Evolutionary conservation across 192 early-diverging fungal genomes (phyloP).

Genomic region (Kickxella alabastrina): DNA sequence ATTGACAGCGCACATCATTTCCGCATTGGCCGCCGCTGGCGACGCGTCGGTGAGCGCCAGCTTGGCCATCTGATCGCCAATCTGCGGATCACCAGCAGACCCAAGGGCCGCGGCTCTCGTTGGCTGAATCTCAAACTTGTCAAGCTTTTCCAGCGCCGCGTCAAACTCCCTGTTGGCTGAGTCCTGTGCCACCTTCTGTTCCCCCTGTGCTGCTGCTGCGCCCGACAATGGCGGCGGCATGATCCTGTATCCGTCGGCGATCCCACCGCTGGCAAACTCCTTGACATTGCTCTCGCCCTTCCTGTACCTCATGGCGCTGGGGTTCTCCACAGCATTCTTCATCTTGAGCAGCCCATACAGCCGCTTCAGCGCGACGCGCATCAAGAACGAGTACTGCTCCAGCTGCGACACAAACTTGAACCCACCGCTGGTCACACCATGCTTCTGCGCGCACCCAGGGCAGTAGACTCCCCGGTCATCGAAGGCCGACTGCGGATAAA

Average conservation of each 20-base stretch:
- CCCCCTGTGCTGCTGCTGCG: neutral
- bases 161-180: slow-evolving; percentile 44
- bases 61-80: slow-evolving; percentile 5
- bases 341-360: slow-evolving; percentile 74
- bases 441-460: slow-evolving; percentile 52
- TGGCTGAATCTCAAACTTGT: slow-evolving; percentile 28
- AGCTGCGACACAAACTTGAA: slow-evolving; percentile 80
- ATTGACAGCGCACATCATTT: slow-evolving; percentile 34
- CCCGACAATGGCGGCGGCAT: slow-evolving; percentile 2
- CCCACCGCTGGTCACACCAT: slow-evolving; percentile 37
- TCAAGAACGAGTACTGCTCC: slow-evolving; percentile 85
- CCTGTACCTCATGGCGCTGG: slow-evolving; percentile 14
- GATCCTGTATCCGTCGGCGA: slow-evolving; percentile 7
- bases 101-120: neutral
- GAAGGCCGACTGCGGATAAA: slow-evolving; percentile 55
- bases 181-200: slow-evolving; percentile 8
- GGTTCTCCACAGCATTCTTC: slow-evolving; percentile 50
- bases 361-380: slow-evolving; percentile 76
- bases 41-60: neutral
- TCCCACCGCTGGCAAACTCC: slow-evolving; percentile 4
- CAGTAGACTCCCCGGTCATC: slow-evolving; percentile 52
- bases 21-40: slow-evolving; percentile 28
- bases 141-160: slow-evolving; percentile 35
- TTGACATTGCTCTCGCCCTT: slow-evolving; percentile 18
- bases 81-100: neutral